Evolutionary conservation across 2,329 filamentous ascomycete species (phyloP).

Genomic region (Sporothrix globosa): DNA sequence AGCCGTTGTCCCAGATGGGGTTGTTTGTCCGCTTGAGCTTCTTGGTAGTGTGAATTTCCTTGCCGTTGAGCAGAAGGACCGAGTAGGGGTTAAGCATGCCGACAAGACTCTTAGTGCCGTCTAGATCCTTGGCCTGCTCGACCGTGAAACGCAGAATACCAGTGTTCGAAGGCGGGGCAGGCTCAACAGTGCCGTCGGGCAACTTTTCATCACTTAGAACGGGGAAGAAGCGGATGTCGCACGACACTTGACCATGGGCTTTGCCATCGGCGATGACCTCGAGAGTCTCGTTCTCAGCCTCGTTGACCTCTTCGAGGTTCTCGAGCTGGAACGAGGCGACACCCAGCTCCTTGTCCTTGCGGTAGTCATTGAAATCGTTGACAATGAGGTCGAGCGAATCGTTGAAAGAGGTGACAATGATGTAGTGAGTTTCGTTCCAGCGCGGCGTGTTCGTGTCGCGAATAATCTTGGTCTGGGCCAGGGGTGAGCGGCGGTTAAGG

Average conservation of each 20-base stretch:
- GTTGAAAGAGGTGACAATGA: conserved; percentile 88
- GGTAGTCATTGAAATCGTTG: conserved; percentile 92
- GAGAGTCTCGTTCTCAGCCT: conserved; percentile 81
- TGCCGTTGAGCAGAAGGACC: conserved; percentile 83
- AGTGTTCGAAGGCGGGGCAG: conserved; percentile 85
- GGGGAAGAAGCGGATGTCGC: conserved; percentile 93
- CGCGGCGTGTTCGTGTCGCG: conserved; percentile 82
- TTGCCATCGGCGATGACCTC: conserved; percentile 86
- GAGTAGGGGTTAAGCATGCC: conserved; percentile 92
- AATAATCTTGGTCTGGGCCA: conserved; percentile 87
- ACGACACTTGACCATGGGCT: conserved; percentile 74
- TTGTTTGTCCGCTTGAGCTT: conserved; percentile 97
- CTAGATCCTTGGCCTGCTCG: conserved; percentile 94
- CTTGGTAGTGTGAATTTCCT: conserved; percentile 84
- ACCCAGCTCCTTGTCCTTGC: conserved; percentile 95
- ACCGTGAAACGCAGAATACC: conserved; percentile 93
- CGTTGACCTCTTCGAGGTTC: conserved; percentile 72
- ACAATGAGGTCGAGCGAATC: conserved; percentile 83
- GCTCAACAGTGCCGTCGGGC: conserved; percentile 75
- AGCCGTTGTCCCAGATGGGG: conserved; percentile 90
- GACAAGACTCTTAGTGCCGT: conserved; percentile 87
- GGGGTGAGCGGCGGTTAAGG: conserved; percentile 77
- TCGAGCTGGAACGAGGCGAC: conserved; percentile 84
- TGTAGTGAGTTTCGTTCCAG: conserved; percentile 96
- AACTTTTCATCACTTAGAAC: conserved; percentile 74